A percentile compares a stretch with the other conserved stretches of the same genome.
These are phyloP conservation scores for Trichosporon coremiiforme DNA, from an alignment of 1,284 basidiomycete species.

Conservation along the genomic window DNA sequence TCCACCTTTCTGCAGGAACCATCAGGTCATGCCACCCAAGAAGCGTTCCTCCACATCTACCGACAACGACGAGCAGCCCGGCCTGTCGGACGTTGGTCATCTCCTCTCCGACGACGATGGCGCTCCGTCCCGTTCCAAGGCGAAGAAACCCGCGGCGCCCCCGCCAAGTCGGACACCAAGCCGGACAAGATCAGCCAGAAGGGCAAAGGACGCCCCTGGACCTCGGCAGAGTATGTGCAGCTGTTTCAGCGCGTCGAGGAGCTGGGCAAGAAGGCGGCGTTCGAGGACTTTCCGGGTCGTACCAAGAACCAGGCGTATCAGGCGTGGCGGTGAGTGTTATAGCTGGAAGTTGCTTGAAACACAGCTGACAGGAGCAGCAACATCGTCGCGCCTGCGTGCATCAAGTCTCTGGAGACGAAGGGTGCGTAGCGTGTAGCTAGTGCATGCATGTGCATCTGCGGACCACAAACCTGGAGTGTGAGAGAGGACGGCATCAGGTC, in stretches of 20 bases:
- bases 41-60: not conserved
- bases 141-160: not conserved
- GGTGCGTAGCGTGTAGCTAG: not conserved
- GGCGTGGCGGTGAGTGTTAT: conserved; percentile 16
- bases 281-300: conserved; percentile 7
- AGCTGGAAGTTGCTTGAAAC: too few species aligned
- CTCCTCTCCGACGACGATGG: not conserved
- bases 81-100: not conserved
- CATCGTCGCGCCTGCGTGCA: conserved; percentile 3
- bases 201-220: conserved; percentile 4
- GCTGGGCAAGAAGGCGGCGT: not conserved
- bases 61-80: not conserved
- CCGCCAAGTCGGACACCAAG: not conserved
- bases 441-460: not conserved
- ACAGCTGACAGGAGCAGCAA: conserved; percentile 2
- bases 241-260: conserved; percentile 17
- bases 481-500: too few species aligned
- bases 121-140: not conserved
- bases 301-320: conserved; percentile 18
- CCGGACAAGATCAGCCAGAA: not conserved
- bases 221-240: conserved; percentile 16
- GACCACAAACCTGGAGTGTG: too few species aligned
- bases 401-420: conserved; percentile 3
- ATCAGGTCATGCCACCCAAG: not conserved
- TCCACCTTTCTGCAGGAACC: not conserved